phyloP scores from a whole-genome alignment of 164 flowering plant genomes.

The Paratinospora sagittata region DNA sequence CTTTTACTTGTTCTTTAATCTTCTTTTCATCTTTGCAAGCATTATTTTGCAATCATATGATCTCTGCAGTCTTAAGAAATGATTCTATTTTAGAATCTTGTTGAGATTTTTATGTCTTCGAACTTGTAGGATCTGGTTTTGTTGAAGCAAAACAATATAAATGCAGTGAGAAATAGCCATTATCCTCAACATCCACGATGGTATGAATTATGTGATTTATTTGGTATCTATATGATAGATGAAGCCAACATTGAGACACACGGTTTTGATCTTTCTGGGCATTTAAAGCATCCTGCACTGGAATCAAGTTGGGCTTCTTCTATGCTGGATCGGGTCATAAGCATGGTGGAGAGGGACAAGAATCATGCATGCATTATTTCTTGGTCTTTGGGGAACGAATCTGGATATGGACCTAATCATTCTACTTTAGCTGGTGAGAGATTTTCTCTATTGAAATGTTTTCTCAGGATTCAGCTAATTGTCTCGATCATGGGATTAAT shows the following conservation, averaged over 20 bases:
- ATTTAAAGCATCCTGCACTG: slow-evolving; percentile 69
- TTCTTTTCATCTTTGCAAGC: not conserved
- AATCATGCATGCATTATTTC: slow-evolving; percentile 86
- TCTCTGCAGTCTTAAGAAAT: slow-evolving; percentile 1
- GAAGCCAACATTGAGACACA: slow-evolving; percentile 99
- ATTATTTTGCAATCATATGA: not conserved
- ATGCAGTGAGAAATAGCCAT: slow-evolving; percentile 98
- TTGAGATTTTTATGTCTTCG: not conserved
- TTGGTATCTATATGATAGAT: slow-evolving; percentile 96
- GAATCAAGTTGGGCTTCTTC: slow-evolving; percentile 80
- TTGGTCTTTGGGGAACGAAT: slow-evolving; percentile 96
- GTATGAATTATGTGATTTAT: slow-evolving; percentile 93
- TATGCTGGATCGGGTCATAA: slow-evolving; percentile 89
- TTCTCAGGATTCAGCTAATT: too few species aligned
- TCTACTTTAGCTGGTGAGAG: slow-evolving; percentile 74
- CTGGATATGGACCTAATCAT: slow-evolving; percentile 95
- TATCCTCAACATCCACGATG: slow-evolving; percentile 97
- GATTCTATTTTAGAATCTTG: not conserved
- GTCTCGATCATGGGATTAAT: too few species aligned
- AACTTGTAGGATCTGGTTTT: slow-evolving; percentile 78
- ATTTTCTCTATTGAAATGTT: not conserved
- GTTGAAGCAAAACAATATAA: slow-evolving; percentile 90
- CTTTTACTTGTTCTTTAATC: not conserved
- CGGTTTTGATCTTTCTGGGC: slow-evolving; percentile 56
- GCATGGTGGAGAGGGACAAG: slow-evolving; percentile 99